phyloP scores from a whole-genome alignment of 2,329 filamentous ascomycete species.

The Exophiala xenobiotica region DNA sequence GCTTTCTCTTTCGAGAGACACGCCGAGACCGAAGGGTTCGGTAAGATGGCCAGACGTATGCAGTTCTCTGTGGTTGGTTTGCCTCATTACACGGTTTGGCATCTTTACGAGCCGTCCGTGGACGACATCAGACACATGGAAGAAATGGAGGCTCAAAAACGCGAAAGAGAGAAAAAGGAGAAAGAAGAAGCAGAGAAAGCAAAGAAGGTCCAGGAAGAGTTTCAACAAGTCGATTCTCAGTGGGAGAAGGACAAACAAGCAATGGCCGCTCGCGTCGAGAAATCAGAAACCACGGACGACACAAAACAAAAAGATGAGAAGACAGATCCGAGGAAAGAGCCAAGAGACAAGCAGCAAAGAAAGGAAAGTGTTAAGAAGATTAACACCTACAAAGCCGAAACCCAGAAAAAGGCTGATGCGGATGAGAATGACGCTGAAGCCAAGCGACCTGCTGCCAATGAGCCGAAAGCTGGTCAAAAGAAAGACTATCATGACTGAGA shows the following conservation, averaged over 20 bases:
- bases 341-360: background rate
- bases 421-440: conserved; percentile 1
- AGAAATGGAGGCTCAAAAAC: conserved; percentile 89
- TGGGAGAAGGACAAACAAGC: conserved; percentile 89
- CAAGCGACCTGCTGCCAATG: conserved; percentile 1
- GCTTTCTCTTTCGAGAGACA: conserved; percentile 99
- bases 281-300: conserved; percentile 31
- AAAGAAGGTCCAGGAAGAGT: conserved; percentile 77
- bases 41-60: conserved; percentile 99
- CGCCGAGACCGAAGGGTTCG: conserved; percentile 96
- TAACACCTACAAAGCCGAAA: conserved; percentile 4
- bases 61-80: conserved; percentile 90
- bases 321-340: background rate
- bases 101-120: conserved; percentile 98
- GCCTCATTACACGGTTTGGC: conserved; percentile 98
- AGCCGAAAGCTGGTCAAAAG: conserved; percentile 1
- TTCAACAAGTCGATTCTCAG: conserved; percentile 71
- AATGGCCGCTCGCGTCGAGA: conserved; percentile 66
- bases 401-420: conserved; percentile 9
- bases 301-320: conserved; percentile 5
- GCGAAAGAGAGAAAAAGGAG: conserved; percentile 77
- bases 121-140: conserved; percentile 98
- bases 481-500: conserved; percentile 3
- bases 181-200: conserved; percentile 68
- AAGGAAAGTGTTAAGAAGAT: conserved; percentile 5